Percentiles rank a stretch among this genome's conserved stretches.
phyloP scores from a whole-genome alignment of 495 filamentous ascomycete species.

The Penicillium paxilli region DNA sequence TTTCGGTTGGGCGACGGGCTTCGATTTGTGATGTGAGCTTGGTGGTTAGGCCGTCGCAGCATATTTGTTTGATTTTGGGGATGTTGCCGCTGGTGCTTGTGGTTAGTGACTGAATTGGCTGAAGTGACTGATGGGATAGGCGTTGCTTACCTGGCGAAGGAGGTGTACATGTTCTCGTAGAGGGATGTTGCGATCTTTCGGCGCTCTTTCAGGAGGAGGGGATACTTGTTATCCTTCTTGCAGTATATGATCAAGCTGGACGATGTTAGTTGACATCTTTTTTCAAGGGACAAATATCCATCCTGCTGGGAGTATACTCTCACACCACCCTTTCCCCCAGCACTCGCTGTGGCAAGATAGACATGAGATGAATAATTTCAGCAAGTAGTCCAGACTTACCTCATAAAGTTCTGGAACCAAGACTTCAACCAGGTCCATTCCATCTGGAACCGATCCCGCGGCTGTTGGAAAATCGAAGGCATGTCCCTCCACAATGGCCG shows the following conservation, averaged over 20 bases:
- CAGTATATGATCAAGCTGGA: constrained; percentile 43
- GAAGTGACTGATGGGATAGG: not conserved
- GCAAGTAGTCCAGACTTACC: constrained; percentile 29
- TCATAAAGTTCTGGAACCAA: constrained; percentile 35
- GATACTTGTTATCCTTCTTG: constrained; percentile 32
- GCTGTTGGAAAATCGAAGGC: constrained; percentile 54
- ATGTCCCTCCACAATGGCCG: constrained; percentile 56
- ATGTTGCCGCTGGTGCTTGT: constrained; percentile 53
- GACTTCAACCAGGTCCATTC: constrained; percentile 50
- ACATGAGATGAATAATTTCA: not conserved
- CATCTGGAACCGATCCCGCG: constrained; percentile 42
- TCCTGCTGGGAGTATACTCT: not conserved
- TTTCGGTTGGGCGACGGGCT: constrained; percentile 47
- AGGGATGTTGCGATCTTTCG: constrained; percentile 49
- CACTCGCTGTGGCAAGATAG: not conserved
- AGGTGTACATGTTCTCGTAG: constrained; percentile 68
- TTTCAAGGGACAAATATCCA: not conserved
- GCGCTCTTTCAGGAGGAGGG: constrained; percentile 45
- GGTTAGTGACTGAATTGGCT: not conserved
- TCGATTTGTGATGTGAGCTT: constrained; percentile 58
- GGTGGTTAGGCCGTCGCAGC: constrained; percentile 57
- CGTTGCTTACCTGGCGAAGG: constrained; percentile 61
- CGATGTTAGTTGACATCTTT: constrained; percentile 21
- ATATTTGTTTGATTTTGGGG: constrained; percentile 54
- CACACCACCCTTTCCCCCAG: not conserved